These are phyloP conservation scores for Coemansia sp. DNA, from an alignment of 192 early-diverging fungal genomes.

Conservation along the genomic window DNA sequence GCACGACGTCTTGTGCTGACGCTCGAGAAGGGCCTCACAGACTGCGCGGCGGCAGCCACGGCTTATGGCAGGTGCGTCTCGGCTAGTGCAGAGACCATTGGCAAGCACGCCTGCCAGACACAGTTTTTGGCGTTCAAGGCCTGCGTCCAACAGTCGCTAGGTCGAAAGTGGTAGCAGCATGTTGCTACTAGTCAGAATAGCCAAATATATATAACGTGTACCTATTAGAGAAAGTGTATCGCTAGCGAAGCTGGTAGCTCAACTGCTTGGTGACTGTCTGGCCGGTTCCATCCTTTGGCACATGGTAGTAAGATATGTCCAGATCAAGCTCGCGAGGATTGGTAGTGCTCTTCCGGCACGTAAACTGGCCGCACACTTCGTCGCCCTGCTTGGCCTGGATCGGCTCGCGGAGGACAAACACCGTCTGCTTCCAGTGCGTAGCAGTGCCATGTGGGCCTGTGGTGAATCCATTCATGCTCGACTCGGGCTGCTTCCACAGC, in stretches of 20 bases:
- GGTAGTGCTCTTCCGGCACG: conserved; percentile 59
- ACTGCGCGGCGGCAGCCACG: conserved; percentile 45
- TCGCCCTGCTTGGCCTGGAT: conserved; percentile 57
- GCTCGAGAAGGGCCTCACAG: conserved; percentile 45
- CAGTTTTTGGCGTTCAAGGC: conserved; percentile 61
- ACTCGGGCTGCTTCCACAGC: conserved; percentile 38
- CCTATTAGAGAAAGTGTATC: background rate
- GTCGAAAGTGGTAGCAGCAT: conserved; percentile 33
- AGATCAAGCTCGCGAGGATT: conserved; percentile 76
- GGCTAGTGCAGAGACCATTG: conserved; percentile 52
- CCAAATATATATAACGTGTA: background rate
- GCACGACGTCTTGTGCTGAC: conserved; percentile 46
- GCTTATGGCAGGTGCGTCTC: conserved; percentile 60
- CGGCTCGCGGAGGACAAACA: conserved; percentile 70
- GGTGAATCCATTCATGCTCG: conserved; percentile 56
- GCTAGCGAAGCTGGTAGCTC: conserved; percentile 38
- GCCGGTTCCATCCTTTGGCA: background rate
- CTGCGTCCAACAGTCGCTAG: conserved; percentile 58
- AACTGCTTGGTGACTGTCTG: conserved; percentile 13
- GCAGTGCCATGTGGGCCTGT: conserved; percentile 73
- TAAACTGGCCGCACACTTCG: conserved; percentile 61
- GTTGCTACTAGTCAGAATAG: background rate
- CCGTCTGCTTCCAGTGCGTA: conserved; percentile 99
- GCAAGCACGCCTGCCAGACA: conserved; percentile 58
- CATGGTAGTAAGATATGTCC: conserved; percentile 55